Conservation (phyloP, 2,329 filamentous ascomycete species). For the Trichoderma harzianum region DNA sequence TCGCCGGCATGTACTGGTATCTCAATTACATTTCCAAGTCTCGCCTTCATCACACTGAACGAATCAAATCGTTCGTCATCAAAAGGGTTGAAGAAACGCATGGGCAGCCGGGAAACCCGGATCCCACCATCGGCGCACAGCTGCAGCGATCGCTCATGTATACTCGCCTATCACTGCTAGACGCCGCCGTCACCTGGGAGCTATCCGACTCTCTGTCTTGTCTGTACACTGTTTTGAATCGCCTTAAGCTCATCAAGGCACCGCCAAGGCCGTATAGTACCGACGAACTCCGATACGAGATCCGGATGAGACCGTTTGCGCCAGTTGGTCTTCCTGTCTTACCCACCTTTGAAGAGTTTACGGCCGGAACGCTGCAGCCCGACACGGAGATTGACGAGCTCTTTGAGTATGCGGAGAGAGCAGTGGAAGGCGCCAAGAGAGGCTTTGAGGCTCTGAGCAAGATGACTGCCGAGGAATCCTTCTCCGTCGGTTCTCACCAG, state of each 20-base stretch:
- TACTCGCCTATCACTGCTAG: constrained; percentile 59
- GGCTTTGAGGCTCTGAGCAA: constrained; percentile 56
- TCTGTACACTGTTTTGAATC: constrained; percentile 64
- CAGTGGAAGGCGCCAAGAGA: constrained; percentile 48
- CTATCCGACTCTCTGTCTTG: constrained; percentile 53
- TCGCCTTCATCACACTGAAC: constrained; percentile 65
- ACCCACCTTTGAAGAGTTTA: constrained; percentile 61
- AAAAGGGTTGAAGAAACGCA: constrained; percentile 35
- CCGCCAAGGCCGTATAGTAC: constrained; percentile 62
- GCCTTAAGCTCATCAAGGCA: constrained; percentile 51
- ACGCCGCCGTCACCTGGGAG: constrained; percentile 61
- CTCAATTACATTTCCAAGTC: constrained; percentile 70
- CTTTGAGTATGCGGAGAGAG: constrained; percentile 44
- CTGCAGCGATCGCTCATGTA: constrained; percentile 50
- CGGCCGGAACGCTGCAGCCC: constrained; percentile 39
- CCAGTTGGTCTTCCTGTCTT: constrained; percentile 64
- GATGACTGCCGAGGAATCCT: constrained; percentile 50
- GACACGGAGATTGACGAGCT: constrained; percentile 39
- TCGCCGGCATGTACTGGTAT: constrained; percentile 89
- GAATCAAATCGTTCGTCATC: constrained; percentile 65
- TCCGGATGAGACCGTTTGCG: constrained; percentile 83
- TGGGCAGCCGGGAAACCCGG: constrained; percentile 11
- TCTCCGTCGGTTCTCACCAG: constrained; percentile 54
- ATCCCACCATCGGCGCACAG: constrained; percentile 38
- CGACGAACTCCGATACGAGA: constrained; percentile 68